Evolutionary conservation across 176 grass and related monocot genomes (phyloP).

Genomic region (Phoenix roebelenii): DNA sequence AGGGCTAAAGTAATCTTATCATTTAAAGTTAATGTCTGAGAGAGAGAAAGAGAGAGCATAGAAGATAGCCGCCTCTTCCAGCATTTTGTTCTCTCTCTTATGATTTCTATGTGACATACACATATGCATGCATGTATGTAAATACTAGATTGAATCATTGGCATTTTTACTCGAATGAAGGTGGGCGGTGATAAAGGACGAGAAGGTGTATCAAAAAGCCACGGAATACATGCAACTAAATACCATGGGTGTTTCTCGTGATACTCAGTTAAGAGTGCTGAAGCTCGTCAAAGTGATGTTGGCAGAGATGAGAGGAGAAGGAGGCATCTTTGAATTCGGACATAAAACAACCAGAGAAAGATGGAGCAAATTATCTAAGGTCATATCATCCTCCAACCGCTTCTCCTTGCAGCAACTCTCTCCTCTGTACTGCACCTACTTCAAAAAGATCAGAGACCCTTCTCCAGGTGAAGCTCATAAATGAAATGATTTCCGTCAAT

Average conservation of each 20-base stretch:
- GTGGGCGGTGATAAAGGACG: constrained; percentile 76
- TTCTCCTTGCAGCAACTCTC: constrained; percentile 58
- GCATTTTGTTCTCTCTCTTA: no score
- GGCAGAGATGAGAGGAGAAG: constrained; percentile 28
- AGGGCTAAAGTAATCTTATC: no score
- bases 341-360: constrained; percentile 24
- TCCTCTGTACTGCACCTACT: constrained; percentile 58
- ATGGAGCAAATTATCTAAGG: constrained; percentile 43
- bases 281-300: constrained; percentile 44
- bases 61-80: no score
- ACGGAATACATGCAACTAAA: constrained; percentile 12
- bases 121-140: no score
- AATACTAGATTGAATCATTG: no score
- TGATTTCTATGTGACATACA: no score
- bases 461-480: constrained; percentile 44
- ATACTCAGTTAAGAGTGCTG: constrained; percentile 64
- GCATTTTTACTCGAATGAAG: constrained; percentile 13
- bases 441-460: constrained; percentile 34
- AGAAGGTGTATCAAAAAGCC: constrained; percentile 29
- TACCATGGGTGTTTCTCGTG: constrained; percentile 50
- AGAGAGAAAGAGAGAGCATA: no score
- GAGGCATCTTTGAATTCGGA: constrained; percentile 68
- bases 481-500: no score
- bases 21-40: no score
- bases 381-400: constrained; percentile 37